A percentile compares a stretch with the other conserved stretches of the same genome.
phyloP scores from a whole-genome alignment of 2,329 filamentous ascomycete genomes.

The Penicillium verrucosum region DNA sequence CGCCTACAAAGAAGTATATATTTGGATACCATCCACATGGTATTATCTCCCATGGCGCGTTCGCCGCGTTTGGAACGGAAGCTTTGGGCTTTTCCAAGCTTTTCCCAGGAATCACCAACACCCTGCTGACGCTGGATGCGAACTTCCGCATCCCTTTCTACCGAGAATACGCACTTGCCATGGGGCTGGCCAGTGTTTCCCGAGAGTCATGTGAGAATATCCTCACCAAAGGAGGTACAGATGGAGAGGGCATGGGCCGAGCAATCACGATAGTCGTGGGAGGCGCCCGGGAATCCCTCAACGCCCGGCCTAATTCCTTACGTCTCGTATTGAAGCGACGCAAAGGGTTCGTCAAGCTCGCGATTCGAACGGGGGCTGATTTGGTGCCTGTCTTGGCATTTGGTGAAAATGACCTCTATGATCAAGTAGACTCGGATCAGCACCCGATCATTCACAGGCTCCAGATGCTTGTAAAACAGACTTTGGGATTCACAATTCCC shows the following conservation, averaged over 20 bases:
- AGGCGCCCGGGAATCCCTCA: conserved; percentile 85
- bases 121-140: conserved; percentile 84
- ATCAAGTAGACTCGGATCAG: conserved; percentile 73
- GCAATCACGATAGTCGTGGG: conserved; percentile 95
- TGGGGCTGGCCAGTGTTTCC: conserved; percentile 85
- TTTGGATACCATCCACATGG: conserved; percentile 97
- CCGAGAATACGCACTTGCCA: conserved; percentile 84
- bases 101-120: conserved; percentile 94
- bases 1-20: conserved; percentile 85
- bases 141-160: conserved; percentile 95
- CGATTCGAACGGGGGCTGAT: conserved; percentile 86
- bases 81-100: conserved; percentile 80
- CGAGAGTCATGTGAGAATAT: conserved; percentile 89
- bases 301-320: conserved; percentile 74
- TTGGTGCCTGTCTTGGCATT: conserved; percentile 89
- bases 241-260: conserved; percentile 83
- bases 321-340: conserved; percentile 76
- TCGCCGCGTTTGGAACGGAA: conserved; percentile 85
- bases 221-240: conserved; percentile 71
- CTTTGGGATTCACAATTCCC: conserved; percentile 88
- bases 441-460: conserved; percentile 77
- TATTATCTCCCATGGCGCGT: conserved; percentile 96
- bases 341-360: conserved; percentile 92
- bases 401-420: conserved; percentile 94
- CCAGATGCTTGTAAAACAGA: conserved; percentile 79